Percentiles rank a stretch among this genome's conserved stretches.
phyloP scores from a whole-genome alignment of 2,329 filamentous ascomycete species.

The Cercospora berteroae region DNA sequence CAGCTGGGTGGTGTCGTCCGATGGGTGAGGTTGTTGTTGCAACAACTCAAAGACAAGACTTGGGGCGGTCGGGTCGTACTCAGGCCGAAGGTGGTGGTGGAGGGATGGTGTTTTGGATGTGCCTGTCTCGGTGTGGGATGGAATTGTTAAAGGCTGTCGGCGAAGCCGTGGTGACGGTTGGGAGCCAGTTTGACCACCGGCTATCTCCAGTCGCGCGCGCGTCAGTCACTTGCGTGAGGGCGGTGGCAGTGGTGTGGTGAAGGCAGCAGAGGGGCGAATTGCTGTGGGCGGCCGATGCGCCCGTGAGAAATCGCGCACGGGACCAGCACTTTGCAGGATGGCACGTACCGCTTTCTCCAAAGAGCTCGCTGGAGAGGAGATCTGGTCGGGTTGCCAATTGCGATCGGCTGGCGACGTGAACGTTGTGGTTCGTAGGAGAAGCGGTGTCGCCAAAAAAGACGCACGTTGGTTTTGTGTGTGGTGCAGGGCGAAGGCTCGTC shows the following conservation, averaged over 20 bases:
- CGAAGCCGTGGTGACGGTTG: conserved; percentile 43
- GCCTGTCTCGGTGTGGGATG: conserved; percentile 42
- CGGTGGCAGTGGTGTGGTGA: background rate
- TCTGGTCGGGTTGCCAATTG: background rate
- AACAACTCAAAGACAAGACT: conserved; percentile 45
- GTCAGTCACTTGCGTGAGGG: conserved; percentile 7
- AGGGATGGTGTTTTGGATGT: conserved; percentile 53
- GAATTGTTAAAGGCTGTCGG: conserved; percentile 38
- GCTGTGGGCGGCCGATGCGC: background rate
- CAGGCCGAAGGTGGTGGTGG: conserved; percentile 39
- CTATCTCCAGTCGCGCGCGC: background rate
- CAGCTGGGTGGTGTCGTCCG: conserved; percentile 70
- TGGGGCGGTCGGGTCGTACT: conserved; percentile 39
- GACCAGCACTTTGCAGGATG: background rate
- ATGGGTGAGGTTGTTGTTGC: conserved; percentile 51
- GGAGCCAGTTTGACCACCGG: background rate
- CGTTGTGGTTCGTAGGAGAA: background rate
- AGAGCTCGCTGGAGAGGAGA: background rate
- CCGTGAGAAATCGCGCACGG: background rate
- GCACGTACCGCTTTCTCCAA: background rate
- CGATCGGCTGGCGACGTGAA: background rate
- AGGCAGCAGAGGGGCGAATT: background rate
- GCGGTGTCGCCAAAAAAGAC: background rate
- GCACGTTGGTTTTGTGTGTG: background rate
- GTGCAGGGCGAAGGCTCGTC: background rate